Conservation (phyloP, 768 basidiomycete species). For the Coprinopsis strossmayeri region DNA sequence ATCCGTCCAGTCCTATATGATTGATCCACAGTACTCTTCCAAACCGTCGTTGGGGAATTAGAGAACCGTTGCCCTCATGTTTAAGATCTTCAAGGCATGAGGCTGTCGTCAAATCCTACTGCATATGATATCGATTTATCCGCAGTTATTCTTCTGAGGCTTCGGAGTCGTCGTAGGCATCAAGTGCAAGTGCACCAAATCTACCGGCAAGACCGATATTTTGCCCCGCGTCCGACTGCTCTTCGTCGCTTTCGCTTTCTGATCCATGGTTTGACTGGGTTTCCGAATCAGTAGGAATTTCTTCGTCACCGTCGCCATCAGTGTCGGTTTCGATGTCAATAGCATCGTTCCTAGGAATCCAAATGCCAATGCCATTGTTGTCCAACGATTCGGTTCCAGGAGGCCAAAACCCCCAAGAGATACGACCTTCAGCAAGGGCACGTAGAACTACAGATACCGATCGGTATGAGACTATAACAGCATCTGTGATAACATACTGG, state of each 20-base stretch:
- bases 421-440: constrained; percentile 71
- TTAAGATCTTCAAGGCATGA: too few species aligned
- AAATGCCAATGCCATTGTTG: constrained; percentile 41
- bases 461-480: not conserved
- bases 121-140: too few species aligned
- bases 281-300: constrained; percentile 10
- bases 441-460: constrained; percentile 54
- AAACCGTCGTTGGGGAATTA: too few species aligned
- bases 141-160: constrained; percentile 13
- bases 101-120: too few species aligned
- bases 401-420: constrained; percentile 87
- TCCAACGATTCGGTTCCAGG: constrained; percentile 32
- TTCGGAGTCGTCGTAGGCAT: constrained; percentile 17
- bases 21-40: too few species aligned
- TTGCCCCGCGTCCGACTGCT: constrained; percentile 18
- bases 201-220: constrained; percentile 23
- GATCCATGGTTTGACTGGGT: constrained; percentile 22
- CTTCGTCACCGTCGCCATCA: constrained; percentile 18
- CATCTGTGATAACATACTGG: constrained; percentile 48
- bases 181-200: constrained; percentile 36
- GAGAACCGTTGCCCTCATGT: too few species aligned
- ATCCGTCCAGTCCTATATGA: too few species aligned
- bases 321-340: constrained; percentile 16
- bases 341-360: constrained; percentile 38
- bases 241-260: constrained; percentile 24